Evolutionary conservation across 495 filamentous ascomycete genomes (phyloP).

Genomic region (Hypoxylon crocopeplum): DNA sequence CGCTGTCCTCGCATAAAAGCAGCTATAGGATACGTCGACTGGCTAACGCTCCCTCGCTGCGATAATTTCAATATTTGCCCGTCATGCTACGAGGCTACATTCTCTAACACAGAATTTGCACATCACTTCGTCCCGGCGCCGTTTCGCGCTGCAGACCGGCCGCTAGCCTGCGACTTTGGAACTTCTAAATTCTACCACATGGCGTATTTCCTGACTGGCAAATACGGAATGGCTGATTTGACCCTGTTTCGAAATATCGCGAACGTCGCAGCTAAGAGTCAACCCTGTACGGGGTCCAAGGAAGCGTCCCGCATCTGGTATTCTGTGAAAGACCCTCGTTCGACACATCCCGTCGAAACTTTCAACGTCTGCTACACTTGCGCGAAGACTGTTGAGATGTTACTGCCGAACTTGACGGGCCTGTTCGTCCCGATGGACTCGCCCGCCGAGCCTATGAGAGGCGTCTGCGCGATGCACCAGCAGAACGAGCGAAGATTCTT

Average conservation of each 20-base stretch:
- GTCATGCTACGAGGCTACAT: slow-evolving; percentile 48
- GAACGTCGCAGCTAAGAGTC: slow-evolving; percentile 41
- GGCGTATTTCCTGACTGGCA: slow-evolving; percentile 52
- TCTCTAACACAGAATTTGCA: slow-evolving; percentile 47
- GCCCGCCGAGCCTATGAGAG: slow-evolving; percentile 42
- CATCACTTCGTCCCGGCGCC: slow-evolving; percentile 47
- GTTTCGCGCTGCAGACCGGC: slow-evolving; percentile 44
- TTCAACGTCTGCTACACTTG: slow-evolving; percentile 53
- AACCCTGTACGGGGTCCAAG: slow-evolving; percentile 45
- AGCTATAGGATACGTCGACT: slow-evolving; percentile 41
- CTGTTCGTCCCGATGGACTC: slow-evolving; percentile 47
- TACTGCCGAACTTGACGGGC: slow-evolving; percentile 52
- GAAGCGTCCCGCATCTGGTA: slow-evolving; percentile 48
- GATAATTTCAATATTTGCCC: slow-evolving; percentile 57
- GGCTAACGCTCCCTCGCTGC: slow-evolving; percentile 49
- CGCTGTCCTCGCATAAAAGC: slow-evolving; percentile 48
- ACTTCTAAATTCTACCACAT: slow-evolving; percentile 54
- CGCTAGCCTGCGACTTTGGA: slow-evolving; percentile 53
- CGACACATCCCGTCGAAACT: slow-evolving; percentile 34
- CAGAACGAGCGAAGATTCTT: slow-evolving; percentile 45
- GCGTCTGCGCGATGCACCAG: slow-evolving; percentile 52
- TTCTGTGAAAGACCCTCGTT: slow-evolving; percentile 48
- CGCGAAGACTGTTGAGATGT: slow-evolving; percentile 47
- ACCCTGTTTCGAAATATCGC: slow-evolving; percentile 48
- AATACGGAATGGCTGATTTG: slow-evolving; percentile 47